Evolutionary conservation across 1,139 yeast species (phyloP), one percentile per base, ranked within the genome.

Genomic region (Diutina catenulata): DNA sequence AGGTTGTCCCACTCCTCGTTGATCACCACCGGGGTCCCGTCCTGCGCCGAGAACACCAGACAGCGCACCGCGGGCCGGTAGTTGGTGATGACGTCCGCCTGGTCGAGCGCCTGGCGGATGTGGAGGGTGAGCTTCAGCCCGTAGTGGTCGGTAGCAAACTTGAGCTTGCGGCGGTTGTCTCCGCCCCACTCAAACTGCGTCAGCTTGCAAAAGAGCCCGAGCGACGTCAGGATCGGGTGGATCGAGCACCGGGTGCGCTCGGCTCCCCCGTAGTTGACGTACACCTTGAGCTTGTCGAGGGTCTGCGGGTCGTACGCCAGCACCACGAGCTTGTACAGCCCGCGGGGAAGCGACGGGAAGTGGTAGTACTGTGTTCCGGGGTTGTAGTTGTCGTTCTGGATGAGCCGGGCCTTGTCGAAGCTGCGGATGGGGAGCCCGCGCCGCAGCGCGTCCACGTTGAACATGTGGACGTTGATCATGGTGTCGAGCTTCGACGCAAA

Each of bases 31-130:
- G 68, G 59, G 2, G 44, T 40, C 15, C 39, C 23, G 36, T 40
- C 39, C 53, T 25, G 49, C 58, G 52, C 49, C 38, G 57, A 51
- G 46, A 71, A 71, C 3, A 72, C 44, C 7, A 73, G 68, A 0
- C 64, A 76, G 39, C 77, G 44, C 11, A 65, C 47, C 1, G 58
- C 57, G 1, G 72, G 72, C 36, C 67, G 48, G 43, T 66, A 64
- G 32, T 49, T 55, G 2, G 55, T 47, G 11, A 44, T 41, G 47
- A 44, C 52, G 18, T 39, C 46, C 43, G 42, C 44, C 1, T 42
- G 38, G 5, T 41, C 40, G 38, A 47, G 47, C 21, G 42, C 45
- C 40, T 55, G 56, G 18, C 52, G 53, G 16, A 54, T 41, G 33
- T 51, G 69, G 47, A 55, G 56, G 2, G 52, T 47, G 19, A 61